These are phyloP conservation scores for Termitomyces sp. DNA, from an alignment of 768 basidiomycete genomes.

Conservation along the genomic window DNA sequence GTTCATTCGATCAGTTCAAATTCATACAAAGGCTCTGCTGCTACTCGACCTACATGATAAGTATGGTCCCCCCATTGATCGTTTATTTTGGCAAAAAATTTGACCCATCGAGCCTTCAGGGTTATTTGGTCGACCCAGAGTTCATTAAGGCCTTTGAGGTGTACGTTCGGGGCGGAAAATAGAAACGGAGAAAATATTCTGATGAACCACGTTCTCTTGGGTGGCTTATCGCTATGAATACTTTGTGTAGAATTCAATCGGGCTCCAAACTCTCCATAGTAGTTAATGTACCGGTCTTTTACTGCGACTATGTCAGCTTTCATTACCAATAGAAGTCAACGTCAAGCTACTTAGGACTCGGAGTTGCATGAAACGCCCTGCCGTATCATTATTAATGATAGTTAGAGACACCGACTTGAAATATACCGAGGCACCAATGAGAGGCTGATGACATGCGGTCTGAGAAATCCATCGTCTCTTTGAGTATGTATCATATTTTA, in stretches of 20 bases:
- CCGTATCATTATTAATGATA: background rate
- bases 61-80: slow-evolving; percentile 39
- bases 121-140: slow-evolving; percentile 47
- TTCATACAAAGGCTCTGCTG: background rate
- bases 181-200: slow-evolving; percentile 32
- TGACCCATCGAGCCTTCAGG: slow-evolving; percentile 32
- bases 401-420: background rate
- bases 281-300: slow-evolving; percentile 32
- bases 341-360: slow-evolving; percentile 6
- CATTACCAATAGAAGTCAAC: background rate
- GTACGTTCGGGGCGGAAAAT: slow-evolving; percentile 41
- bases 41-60: slow-evolving; percentile 33
- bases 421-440: slow-evolving; percentile 4
- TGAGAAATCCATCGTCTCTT: background rate
- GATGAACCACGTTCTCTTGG: slow-evolving; percentile 28
- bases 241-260: slow-evolving; percentile 34
- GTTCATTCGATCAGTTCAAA: too few relatives aligned
- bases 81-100: slow-evolving; percentile 32
- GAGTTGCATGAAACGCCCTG: slow-evolving; percentile 13
- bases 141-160: slow-evolving; percentile 35
- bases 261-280: slow-evolving; percentile 38
- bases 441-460: background rate
- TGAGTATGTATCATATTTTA: background rate
- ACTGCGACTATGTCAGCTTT: background rate
- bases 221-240: slow-evolving; percentile 20